Percentiles rank a stretch among this genome's conserved stretches.
Evolutionary conservation across 495 filamentous ascomycete species (phyloP).

Genomic region (Mycothermus thermophilus): DNA sequence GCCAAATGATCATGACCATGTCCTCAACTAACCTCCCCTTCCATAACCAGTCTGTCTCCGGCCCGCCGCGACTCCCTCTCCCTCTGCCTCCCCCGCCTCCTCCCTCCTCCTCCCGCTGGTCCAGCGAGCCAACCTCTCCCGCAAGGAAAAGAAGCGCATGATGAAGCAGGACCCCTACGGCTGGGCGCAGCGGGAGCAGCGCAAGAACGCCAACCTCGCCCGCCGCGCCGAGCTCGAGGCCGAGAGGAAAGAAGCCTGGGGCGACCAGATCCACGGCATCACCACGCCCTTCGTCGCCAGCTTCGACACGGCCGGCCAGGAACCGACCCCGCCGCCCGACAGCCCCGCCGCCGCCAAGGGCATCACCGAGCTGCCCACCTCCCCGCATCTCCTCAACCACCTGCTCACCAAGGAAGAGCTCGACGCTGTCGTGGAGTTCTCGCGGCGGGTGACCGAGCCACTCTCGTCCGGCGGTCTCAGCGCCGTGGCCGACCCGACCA

Average conservation of each 20-base stretch:
- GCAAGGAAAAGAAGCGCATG: constrained; percentile 31
- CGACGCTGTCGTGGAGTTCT: constrained; percentile 45
- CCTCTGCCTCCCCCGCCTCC: constrained; percentile 9
- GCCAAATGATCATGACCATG: background rate
- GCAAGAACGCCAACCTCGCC: constrained; percentile 64
- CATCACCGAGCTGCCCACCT: constrained; percentile 34
- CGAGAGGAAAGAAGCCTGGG: constrained; percentile 44
- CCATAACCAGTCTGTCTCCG: constrained; percentile 32
- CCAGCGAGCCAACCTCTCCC: constrained; percentile 36
- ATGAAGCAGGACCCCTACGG: constrained; percentile 51
- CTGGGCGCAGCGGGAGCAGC: constrained; percentile 58
- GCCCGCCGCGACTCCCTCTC: constrained; percentile 22
- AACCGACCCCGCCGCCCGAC: constrained; percentile 16
- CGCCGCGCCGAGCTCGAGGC: constrained; percentile 52
- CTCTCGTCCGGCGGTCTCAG: constrained; percentile 23
- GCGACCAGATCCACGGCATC: constrained; percentile 65
- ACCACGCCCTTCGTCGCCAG: constrained; percentile 72
- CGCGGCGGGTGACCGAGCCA: constrained; percentile 48
- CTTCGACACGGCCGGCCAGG: constrained; percentile 48
- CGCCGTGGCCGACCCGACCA: constrained; percentile 30
- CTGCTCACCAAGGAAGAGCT: constrained; percentile 55
- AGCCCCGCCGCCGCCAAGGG: constrained; percentile 18
- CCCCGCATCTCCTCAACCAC: constrained; percentile 51
- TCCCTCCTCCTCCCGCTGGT: constrained; percentile 32
- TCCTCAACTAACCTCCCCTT: constrained; percentile 9